Percentiles rank a stretch among this genome's conserved stretches.
Evolutionary conservation across 441 rosid species (phyloP).

Genomic region (Gossypium trilobum): DNA sequence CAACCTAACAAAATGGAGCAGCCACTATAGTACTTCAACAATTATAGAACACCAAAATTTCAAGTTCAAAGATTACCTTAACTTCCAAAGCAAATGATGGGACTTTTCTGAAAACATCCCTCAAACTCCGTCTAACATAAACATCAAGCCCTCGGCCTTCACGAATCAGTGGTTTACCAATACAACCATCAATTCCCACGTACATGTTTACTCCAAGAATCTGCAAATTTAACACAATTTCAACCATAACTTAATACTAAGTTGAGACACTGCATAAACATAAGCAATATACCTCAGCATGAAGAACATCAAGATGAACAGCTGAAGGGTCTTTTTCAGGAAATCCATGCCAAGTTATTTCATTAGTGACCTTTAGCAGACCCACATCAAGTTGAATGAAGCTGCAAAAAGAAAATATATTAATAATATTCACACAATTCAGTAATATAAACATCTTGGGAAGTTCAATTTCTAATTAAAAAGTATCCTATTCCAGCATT

Average conservation of each 20-base stretch:
- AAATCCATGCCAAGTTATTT: constrained; percentile 87
- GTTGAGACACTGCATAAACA: constrained; percentile 9
- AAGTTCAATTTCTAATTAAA: constrained; percentile 2
- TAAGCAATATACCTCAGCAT: constrained; percentile 67
- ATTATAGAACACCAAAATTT: background rate
- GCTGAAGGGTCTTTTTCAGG: constrained; percentile 84
- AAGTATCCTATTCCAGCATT: background rate
- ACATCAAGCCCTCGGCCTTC: constrained; percentile 85
- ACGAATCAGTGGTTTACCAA: constrained; percentile 85
- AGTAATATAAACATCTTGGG: background rate
- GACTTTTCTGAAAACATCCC: constrained; percentile 89
- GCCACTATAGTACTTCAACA: background rate
- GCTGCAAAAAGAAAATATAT: constrained; percentile 37
- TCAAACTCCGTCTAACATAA: constrained; percentile 78
- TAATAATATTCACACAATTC: constrained; percentile 12
- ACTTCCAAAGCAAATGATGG: constrained; percentile 86
- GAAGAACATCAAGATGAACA: constrained; percentile 89
- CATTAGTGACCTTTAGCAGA: constrained; percentile 78
- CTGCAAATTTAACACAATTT: constrained; percentile 37
- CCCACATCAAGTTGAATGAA: constrained; percentile 94
- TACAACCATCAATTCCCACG: constrained; percentile 69
- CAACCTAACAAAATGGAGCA: background rate
- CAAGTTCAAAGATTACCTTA: constrained; percentile 43
- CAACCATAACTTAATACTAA: constrained; percentile 14
- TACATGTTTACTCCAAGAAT: constrained; percentile 92